A percentile compares a stretch with the other conserved stretches of the same genome.
These are phyloP conservation scores for Manihot esculenta DNA, from an alignment of 441 rosid genomes.

Conservation along the genomic window DNA sequence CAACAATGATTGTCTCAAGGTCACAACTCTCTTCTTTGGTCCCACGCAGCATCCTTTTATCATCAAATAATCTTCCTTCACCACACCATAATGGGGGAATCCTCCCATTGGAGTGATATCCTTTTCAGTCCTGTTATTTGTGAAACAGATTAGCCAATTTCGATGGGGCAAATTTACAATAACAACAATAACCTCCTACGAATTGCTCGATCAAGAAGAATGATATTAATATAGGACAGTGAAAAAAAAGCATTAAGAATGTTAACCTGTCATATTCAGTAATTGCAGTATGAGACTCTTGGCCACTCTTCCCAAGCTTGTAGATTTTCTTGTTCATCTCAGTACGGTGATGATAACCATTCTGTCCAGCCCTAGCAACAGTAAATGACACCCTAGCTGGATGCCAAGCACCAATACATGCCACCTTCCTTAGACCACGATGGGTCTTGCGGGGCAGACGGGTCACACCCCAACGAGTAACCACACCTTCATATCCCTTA, in stretches of 20 bases:
- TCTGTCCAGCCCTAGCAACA: no score
- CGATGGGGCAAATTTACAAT: not conserved
- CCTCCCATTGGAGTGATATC: constrained; percentile 89
- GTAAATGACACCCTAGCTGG: no score
- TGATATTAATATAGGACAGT: not conserved
- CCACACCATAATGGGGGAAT: constrained; percentile 82
- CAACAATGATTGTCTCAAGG: no score
- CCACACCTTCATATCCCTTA: no score
- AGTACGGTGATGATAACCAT: no score
- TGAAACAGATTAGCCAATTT: not conserved
- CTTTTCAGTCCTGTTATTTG: constrained; percentile 68
- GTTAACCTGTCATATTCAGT: no score
- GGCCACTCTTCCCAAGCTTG: constrained; percentile 70
- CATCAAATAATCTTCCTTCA: constrained; percentile 77
- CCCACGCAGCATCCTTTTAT: constrained; percentile 88
- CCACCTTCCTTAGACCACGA: no score
- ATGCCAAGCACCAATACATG: no score
- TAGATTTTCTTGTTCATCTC: constrained; percentile 89
- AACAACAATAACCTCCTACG: not conserved
- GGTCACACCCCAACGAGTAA: no score
- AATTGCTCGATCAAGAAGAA: not conserved
- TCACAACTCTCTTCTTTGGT: no score
- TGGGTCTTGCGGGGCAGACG: no score
- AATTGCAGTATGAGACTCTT: constrained; percentile 70
- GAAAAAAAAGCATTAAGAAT: not conserved